Percentiles rank a stretch among this genome's conserved stretches.
Evolutionary conservation across 345 rosid genomes (phyloP).

Genomic region (Mangifera indica): DNA sequence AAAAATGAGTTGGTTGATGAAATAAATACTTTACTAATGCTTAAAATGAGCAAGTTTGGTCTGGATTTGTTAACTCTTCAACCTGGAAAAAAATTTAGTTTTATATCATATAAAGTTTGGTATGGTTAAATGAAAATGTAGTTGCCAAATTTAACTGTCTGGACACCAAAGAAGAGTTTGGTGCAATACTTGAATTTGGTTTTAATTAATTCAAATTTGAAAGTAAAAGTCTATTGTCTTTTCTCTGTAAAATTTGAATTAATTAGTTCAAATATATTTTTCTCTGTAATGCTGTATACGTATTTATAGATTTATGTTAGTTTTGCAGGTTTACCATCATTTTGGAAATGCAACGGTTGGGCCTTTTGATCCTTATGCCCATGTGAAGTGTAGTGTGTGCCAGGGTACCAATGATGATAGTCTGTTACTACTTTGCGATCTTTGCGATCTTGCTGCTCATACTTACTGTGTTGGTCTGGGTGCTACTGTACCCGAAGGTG

Average conservation of each 20-base stretch:
- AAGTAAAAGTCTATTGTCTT: not conserved
- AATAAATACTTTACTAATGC: not conserved
- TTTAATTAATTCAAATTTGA: not conserved
- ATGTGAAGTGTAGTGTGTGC: conserved; percentile 42
- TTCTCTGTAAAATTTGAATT: no score
- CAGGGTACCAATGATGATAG: conserved; percentile 34
- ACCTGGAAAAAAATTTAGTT: not conserved
- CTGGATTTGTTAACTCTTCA: not conserved
- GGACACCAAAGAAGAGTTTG: not conserved
- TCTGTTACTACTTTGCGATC: conserved; percentile 56
- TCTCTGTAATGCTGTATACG: no score
- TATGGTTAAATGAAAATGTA: not conserved
- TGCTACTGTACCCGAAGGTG: conserved; percentile 56
- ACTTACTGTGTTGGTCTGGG: conserved; percentile 59
- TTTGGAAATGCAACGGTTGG: conserved; percentile 32
- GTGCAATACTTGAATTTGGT: no score
- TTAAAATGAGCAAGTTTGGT: not conserved
- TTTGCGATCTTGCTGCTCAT: conserved; percentile 57
- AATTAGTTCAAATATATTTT: no score
- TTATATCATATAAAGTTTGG: not conserved
- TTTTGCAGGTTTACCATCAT: conserved; percentile 39
- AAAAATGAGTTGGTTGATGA: not conserved
- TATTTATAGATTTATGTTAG: not conserved
- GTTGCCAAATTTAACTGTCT: not conserved
- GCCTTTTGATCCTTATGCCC: conserved; percentile 41